Evolutionary conservation across 176 grass and related monocot genomes (phyloP), one percentile per base, ranked within the genome.

Genomic region (Urochloa ruziziensis): DNA sequence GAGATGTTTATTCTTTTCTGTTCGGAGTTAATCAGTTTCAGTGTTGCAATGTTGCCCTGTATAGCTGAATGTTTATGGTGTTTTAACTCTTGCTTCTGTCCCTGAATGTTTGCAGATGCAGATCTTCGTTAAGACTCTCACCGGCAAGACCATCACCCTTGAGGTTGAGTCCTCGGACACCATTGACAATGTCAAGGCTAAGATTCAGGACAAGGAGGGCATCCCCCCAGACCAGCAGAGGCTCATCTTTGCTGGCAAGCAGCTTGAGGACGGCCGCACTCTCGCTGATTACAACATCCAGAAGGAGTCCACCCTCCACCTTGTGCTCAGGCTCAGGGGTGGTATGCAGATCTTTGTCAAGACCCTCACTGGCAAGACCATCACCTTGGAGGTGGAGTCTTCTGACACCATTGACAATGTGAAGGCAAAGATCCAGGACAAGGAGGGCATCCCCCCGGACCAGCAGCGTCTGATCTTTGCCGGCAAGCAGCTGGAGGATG

Each of bases 381-480:
- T 91, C 14, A 91, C 89, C 3, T 5, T 91, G 0, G 90, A 92
- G 83, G 90, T 92, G 0, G 90, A 91, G 78, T 29, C 13, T 0
- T 85, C 75, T 0, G 90, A 91, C 59, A 90, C 88, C 3, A 90
- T 90, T 0, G 86, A 88, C 51, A 88, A 88, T 1, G 86, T 88
- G 8, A 88, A 88, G 39, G 80, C 86, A 0, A 92, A 92, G 58
- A 92, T 92, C 56, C 90, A 92, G 72, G 90, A 91, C 63, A 92
- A 92, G 82, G 90, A 88, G 61, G 94, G 94, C 6, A 94, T 94
- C 1, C 92, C 86, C 9, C 92, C 92, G 21, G 92, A 91, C 58
- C 88, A 93, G 53, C 59, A 62, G 12, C 27, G 59, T 6, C 53
- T 57, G 0, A 57, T 57, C 53, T 57, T 57, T 11, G 53, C 23